Evolutionary conservation across 768 basidiomycete species (phyloP).

Genomic region (Mycena kentingensis): DNA sequence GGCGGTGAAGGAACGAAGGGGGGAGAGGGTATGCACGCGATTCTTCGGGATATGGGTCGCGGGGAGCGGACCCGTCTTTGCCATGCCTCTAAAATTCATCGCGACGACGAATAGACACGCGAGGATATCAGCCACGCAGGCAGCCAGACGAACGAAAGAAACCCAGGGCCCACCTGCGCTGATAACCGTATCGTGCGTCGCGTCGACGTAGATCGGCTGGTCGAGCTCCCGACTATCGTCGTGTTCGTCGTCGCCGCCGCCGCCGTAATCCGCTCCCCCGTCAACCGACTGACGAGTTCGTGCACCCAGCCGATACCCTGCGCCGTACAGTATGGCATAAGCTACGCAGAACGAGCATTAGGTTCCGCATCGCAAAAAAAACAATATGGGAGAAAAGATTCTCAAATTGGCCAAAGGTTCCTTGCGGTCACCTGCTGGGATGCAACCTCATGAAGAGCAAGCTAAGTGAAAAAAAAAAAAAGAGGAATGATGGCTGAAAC

Average conservation of each 20-base stretch:
- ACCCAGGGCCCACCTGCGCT: neutral
- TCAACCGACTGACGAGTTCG: slow-evolving; percentile 73
- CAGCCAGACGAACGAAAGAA: neutral
- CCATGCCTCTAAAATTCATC: slow-evolving; percentile 68
- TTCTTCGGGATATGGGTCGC: slow-evolving; percentile 57
- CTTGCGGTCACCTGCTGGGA: no score
- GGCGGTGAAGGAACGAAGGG: slow-evolving; percentile 59
- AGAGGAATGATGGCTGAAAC: no score
- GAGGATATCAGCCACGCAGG: neutral
- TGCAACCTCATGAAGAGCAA: no score
- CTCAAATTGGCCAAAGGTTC: no score
- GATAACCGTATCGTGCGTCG: slow-evolving; percentile 73
- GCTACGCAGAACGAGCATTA: no score
- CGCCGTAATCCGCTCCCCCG: slow-evolving; percentile 54
- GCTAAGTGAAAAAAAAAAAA: no score
- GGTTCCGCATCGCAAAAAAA: no score
- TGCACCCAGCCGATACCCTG: slow-evolving; percentile 69
- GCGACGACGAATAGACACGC: slow-evolving; percentile 59
- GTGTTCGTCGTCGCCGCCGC: slow-evolving; percentile 67
- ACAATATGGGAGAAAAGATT: no score
- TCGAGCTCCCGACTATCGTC: slow-evolving; percentile 58
- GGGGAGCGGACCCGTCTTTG: slow-evolving; percentile 62
- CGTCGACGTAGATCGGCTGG: slow-evolving; percentile 69
- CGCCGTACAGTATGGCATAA: no score
- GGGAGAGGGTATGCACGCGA: slow-evolving; percentile 51